phyloP scores from a whole-genome alignment of 129 eudicot genomes.

The Rutidosis leptorrhynchoides region DNA sequence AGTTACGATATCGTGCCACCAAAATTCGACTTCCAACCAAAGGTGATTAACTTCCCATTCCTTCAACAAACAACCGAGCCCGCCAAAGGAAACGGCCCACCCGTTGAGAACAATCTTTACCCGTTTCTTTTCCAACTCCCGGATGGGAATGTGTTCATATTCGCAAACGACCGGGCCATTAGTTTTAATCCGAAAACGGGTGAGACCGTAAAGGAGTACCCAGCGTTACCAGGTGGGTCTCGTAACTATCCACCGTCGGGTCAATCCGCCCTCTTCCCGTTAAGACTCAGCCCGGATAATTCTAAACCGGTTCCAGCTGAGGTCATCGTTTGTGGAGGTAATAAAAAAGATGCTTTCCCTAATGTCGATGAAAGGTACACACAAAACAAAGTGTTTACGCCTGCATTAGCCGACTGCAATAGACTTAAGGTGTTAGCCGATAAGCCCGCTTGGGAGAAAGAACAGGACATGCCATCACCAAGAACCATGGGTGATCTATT shows the following conservation, averaged over 20 bases:
- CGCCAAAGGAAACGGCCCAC: not conserved
- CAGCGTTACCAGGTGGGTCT: conserved; percentile 57
- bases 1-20: conserved; percentile 27
- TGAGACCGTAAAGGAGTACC: conserved; percentile 35
- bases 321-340: conserved; percentile 78
- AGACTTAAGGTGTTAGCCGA: conserved; percentile 28
- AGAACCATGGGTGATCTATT: conserved; percentile 74
- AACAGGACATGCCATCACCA: conserved; percentile 63
- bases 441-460: conserved; percentile 56
- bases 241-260: conserved; percentile 86
- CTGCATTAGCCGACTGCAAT: conserved; percentile 60
- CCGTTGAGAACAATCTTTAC: conserved; percentile 72
- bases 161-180: conserved; percentile 63
- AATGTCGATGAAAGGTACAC: conserved; percentile 40
- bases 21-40: conserved; percentile 12
- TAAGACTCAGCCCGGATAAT: conserved; percentile 32
- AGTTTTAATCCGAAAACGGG: conserved; percentile 46
- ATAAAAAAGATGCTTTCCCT: conserved; percentile 36
- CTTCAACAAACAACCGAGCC: conserved; percentile 29
- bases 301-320: conserved; percentile 23
- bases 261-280: conserved; percentile 62
- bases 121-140: conserved; percentile 64
- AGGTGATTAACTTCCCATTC: conserved; percentile 18
- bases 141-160: conserved; percentile 65
- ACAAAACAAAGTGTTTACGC: conserved; percentile 33